A percentile compares a stretch with the other conserved stretches of the same genome.
phyloP scores from a whole-genome alignment of 768 basidiomycete genomes.

The Strobilomyces confusus region DNA sequence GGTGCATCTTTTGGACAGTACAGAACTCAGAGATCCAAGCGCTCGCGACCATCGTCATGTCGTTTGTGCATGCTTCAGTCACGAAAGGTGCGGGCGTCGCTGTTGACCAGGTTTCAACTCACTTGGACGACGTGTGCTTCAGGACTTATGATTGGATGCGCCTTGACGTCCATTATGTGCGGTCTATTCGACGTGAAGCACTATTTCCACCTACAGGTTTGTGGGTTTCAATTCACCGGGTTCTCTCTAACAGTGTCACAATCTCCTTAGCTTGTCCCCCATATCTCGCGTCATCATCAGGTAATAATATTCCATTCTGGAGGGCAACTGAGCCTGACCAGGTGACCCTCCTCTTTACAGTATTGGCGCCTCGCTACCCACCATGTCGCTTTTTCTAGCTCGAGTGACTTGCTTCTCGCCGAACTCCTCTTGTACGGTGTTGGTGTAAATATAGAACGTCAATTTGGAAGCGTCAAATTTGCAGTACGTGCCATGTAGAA shows the following conservation, averaged over 20 bases:
- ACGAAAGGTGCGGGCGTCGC: slow-evolving; percentile 60
- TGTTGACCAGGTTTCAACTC: background rate
- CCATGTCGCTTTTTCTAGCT: slow-evolving; percentile 76
- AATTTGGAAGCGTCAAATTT: slow-evolving; percentile 84
- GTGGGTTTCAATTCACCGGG: slow-evolving; percentile 13
- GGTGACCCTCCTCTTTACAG: slow-evolving; percentile 39
- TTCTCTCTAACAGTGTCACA: slow-evolving; percentile 7
- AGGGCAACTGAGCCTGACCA: slow-evolving; percentile 32
- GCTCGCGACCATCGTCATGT: slow-evolving; percentile 42
- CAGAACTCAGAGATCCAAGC: background rate
- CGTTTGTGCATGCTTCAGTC: slow-evolving; percentile 80
- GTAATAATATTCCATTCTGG: slow-evolving; percentile 36
- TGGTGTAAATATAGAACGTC: slow-evolving; percentile 71
- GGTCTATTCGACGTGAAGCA: slow-evolving; percentile 86
- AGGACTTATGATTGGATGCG: slow-evolving; percentile 78
- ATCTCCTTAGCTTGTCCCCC: slow-evolving; percentile 67
- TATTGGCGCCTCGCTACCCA: slow-evolving; percentile 81
- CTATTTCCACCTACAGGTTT: slow-evolving; percentile 79
- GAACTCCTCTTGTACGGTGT: slow-evolving; percentile 71
- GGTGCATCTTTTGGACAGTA: background rate
- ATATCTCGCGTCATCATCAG: slow-evolving; percentile 87
- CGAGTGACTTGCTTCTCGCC: slow-evolving; percentile 78
- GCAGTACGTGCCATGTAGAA: slow-evolving; percentile 51
- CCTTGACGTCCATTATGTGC: slow-evolving; percentile 65
- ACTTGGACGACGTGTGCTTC: slow-evolving; percentile 2